Conservation (phyloP, 371 early-diverging fungal species). For the Haplosporangium sp. region DNA sequence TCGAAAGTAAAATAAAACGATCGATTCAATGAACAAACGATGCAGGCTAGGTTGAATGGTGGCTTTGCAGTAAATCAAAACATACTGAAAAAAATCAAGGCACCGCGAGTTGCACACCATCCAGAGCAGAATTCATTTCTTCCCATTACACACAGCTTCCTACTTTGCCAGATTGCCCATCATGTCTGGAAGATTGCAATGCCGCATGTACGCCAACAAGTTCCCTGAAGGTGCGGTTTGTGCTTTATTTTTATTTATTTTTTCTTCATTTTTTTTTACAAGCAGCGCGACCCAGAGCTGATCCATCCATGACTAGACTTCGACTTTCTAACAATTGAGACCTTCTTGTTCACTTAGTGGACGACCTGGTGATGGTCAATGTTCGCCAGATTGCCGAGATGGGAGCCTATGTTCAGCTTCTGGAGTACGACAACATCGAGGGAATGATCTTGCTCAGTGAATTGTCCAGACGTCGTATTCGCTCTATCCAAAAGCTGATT, state of each 20-base stretch:
- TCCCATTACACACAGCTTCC: not conserved
- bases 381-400: conserved; percentile 98
- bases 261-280: not conserved
- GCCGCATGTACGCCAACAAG: conserved; percentile 94
- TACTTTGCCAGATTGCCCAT: conserved; percentile 3
- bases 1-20: too few relatives aligned
- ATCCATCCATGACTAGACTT: not conserved
- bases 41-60: too few relatives aligned
- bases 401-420: conserved; percentile 97
- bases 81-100: not conserved
- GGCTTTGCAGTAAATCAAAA: too few relatives aligned
- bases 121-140: not conserved
- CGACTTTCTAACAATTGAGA: not conserved
- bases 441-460: conserved; percentile 99
- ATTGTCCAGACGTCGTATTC: conserved; percentile 96
- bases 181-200: conserved; percentile 65
- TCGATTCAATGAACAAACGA: too few relatives aligned
- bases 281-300: not conserved
- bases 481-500: conserved; percentile 97
- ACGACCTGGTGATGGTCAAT: conserved; percentile 98
- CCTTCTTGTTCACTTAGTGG: conserved; percentile 63
- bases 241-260: conserved; percentile 6
- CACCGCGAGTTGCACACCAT: too few relatives aligned
- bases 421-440: conserved; percentile 93
- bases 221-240: conserved; percentile 81